Evolutionary conservation across 2,329 filamentous ascomycete genomes (phyloP).

Genomic region (Alternaria brassicae): DNA sequence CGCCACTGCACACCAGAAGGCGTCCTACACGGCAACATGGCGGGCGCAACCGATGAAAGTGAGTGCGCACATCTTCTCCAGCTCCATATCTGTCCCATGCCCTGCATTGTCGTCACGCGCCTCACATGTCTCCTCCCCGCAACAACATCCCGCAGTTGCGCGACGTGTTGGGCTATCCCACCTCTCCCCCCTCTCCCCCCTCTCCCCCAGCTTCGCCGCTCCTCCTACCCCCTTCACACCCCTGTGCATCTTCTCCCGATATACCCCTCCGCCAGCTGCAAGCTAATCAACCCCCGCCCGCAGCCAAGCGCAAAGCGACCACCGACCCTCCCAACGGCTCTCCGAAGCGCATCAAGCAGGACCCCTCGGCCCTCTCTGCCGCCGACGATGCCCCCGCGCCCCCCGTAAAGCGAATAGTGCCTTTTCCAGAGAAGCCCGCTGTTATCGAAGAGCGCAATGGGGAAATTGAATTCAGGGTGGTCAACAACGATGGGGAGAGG

Average conservation of each 20-base stretch:
- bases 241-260: slow-evolving; percentile 12
- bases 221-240: not conserved
- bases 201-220: not conserved
- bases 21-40: slow-evolving; percentile 36
- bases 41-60: slow-evolving; percentile 48
- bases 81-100: not conserved
- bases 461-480: slow-evolving; percentile 95
- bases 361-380: slow-evolving; percentile 46
- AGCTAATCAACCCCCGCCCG: slow-evolving; percentile 24
- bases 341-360: slow-evolving; percentile 64
- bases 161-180: slow-evolving; percentile 30
- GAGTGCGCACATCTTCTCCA: slow-evolving; percentile 21
- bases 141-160: slow-evolving; percentile 21
- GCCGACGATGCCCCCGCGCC: slow-evolving; percentile 44
- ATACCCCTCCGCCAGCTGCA: slow-evolving; percentile 16
- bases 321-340: slow-evolving; percentile 67
- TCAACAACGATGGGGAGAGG: slow-evolving; percentile 91
- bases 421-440: slow-evolving; percentile 92
- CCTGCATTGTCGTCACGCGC: not conserved
- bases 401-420: slow-evolving; percentile 69
- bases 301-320: slow-evolving; percentile 76
- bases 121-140: slow-evolving; percentile 14
- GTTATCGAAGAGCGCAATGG: slow-evolving; percentile 92
- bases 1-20: slow-evolving; percentile 17
- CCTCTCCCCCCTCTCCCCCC: slow-evolving; percentile 21